phyloP scores from a whole-genome alignment of 805 yeast genomes.

The Wickerhamomyces pijperi region DNA sequence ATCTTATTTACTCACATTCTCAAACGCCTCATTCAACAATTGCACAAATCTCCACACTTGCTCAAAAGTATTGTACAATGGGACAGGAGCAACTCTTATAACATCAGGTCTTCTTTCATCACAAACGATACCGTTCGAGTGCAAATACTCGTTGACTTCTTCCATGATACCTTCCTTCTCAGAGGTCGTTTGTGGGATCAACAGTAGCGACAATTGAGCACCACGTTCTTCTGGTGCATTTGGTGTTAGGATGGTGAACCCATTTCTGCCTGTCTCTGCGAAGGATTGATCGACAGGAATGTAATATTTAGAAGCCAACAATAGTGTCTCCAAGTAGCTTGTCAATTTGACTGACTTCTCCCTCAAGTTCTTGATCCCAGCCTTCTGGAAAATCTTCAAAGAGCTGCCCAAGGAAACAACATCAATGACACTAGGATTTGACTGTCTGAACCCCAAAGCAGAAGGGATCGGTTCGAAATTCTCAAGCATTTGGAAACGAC shows the following conservation, averaged over 20 bases:
- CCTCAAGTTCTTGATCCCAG: constrained; percentile 28
- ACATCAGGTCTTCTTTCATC: constrained; percentile 90
- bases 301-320: constrained; percentile 38
- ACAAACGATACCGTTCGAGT: constrained; percentile 53
- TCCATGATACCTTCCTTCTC: constrained; percentile 45
- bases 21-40: neutral
- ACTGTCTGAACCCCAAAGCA: constrained; percentile 81
- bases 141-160: constrained; percentile 36
- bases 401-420: constrained; percentile 65
- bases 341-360: constrained; percentile 50
- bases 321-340: constrained; percentile 34
- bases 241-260: constrained; percentile 70
- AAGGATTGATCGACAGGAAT: constrained; percentile 18
- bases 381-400: constrained; percentile 45
- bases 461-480: constrained; percentile 71
- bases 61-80: constrained; percentile 66
- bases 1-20: too few relatives aligned
- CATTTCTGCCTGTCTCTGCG: constrained; percentile 1
- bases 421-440: constrained; percentile 83
- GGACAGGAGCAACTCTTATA: constrained; percentile 80
- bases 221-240: constrained; percentile 48
- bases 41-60: constrained; percentile 43
- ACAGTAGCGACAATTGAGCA: constrained; percentile 69
- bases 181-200: constrained; percentile 36
- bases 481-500: constrained; percentile 73